Evolutionary conservation across 2,329 filamentous ascomycete species (phyloP), one percentile per base, ranked within the genome.

Genomic region (Penicillium sp.): DNA sequence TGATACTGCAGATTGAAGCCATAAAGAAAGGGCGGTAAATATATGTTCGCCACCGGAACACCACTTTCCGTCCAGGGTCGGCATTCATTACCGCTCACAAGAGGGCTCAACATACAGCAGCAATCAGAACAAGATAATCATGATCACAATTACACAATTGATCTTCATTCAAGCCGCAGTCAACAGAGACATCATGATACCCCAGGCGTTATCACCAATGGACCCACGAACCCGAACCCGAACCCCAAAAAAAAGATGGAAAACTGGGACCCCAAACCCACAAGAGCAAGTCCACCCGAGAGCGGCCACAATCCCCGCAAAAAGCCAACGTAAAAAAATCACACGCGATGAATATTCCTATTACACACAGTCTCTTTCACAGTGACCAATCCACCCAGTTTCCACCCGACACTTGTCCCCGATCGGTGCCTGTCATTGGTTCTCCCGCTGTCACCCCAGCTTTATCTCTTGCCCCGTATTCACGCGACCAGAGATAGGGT

Each of bases 241-340:
- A 16, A 21, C n/a, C n/a, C 45, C 21, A 21, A 15, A 18, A n/a
- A 28, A 13, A 36, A 1, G 7, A 26, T 26, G 6, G 24, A 26
- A 21, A 10, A 45, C n/a, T 6, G 38, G 38, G 16, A 29, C 10
- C 29, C 33, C 18, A 23, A 51, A 47, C 64, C 59, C 61, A 63
- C 57, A 61, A 15, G 16, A 66, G 65, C 44, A 68, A 57, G 65
- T 68, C 65, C 65, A 63, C 47, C 64, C 65, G 65, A 68, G 56
- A 50, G 44, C 50, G 46, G 49, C 47, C 31, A 18, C 45, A 28
- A 38, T 29, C 55, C 59, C 58, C 60, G 52, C 51, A 53, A 55
- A 64, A 61, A 58, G 45, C 5, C 10, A 39, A 39, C 15, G 51
- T 44, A 41, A 31, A 47, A 53, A 48, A 52, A 49, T 52, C 47